These are phyloP conservation scores for Avicennia marina DNA, from an alignment of 257 asterid species.

Conservation along the genomic window DNA sequence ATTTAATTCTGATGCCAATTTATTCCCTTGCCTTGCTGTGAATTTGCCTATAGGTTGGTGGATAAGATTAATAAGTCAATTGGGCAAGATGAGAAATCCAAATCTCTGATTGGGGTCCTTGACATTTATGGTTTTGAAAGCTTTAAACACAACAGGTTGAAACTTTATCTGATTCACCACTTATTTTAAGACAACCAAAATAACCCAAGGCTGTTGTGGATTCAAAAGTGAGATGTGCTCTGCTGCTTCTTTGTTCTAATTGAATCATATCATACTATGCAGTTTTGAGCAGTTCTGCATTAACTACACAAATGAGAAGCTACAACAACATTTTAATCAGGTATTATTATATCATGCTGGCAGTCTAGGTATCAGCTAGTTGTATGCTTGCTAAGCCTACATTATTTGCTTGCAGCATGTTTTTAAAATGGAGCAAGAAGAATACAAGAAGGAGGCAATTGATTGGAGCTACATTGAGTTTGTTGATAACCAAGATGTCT, in stretches of 20 bases:
- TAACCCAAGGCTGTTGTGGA: background rate
- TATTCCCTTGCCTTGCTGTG: conserved; percentile 7
- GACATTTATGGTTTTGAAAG: conserved; percentile 97
- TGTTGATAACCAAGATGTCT: conserved; percentile 95
- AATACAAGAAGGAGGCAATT: conserved; percentile 87
- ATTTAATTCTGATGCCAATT: conserved; percentile 12
- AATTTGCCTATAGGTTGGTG: conserved; percentile 69
- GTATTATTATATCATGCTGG: conserved; percentile 30
- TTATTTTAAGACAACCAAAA: conserved; percentile 14
- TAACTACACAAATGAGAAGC: conserved; percentile 92
- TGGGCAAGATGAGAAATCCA: conserved; percentile 82
- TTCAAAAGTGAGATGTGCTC: conserved; percentile 18
- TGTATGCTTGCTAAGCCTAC: conserved; percentile 24
- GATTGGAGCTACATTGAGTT: conserved; percentile 98
- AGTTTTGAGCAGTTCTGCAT: conserved; percentile 99
- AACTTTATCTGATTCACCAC: conserved; percentile 14
- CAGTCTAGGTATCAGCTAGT: conserved; percentile 4
- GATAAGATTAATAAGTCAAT: conserved; percentile 87
- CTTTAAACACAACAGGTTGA: conserved; percentile 90
- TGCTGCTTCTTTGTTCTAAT: conserved; percentile 22
- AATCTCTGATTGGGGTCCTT: conserved; percentile 83
- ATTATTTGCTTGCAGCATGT: conserved; percentile 72
- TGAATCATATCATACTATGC: conserved; percentile 33
- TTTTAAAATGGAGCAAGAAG: conserved; percentile 99
- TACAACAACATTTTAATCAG: conserved; percentile 98